Conservation (phyloP, 2,329 filamentous ascomycete genomes). For the Fusarium continuum region DNA sequence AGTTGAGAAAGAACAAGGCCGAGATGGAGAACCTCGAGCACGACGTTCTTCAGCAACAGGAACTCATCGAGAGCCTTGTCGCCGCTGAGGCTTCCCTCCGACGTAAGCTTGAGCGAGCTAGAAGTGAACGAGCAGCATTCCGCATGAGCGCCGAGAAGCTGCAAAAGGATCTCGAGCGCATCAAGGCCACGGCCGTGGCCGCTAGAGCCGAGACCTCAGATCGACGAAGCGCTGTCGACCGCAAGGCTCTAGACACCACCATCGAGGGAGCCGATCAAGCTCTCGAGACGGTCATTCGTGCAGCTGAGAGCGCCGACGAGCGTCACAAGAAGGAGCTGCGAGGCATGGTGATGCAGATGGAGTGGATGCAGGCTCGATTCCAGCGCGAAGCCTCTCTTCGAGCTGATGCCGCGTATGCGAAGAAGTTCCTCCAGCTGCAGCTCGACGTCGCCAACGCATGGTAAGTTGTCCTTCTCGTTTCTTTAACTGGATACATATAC, state of each 20-base stretch:
- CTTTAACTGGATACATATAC: neutral
- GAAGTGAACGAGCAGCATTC: slow-evolving; percentile 70
- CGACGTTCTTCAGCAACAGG: slow-evolving; percentile 74
- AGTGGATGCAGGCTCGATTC: slow-evolving; percentile 86
- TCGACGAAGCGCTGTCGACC: slow-evolving; percentile 25
- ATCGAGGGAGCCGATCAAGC: slow-evolving; percentile 58
- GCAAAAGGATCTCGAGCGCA: slow-evolving; percentile 59
- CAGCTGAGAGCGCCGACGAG: slow-evolving; percentile 70
- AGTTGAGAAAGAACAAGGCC: slow-evolving; percentile 70
- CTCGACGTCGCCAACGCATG: slow-evolving; percentile 88
- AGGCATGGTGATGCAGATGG: slow-evolving; percentile 87
- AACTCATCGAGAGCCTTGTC: slow-evolving; percentile 66
- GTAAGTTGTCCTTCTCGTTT: slow-evolving; percentile 65
- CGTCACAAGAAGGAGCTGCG: slow-evolving; percentile 79
- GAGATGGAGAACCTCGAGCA: slow-evolving; percentile 76
- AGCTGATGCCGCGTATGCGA: slow-evolving; percentile 83
- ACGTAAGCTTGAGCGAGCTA: slow-evolving; percentile 74
- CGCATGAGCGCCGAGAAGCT: slow-evolving; percentile 64
- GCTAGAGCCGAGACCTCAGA: slow-evolving; percentile 29
- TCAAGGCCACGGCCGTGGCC: slow-evolving; percentile 53
- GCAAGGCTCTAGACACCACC: slow-evolving; percentile 42
- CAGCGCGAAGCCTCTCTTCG: slow-evolving; percentile 83
- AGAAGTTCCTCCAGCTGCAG: slow-evolving; percentile 81
- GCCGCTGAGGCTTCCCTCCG: slow-evolving; percentile 68
- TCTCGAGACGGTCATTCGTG: slow-evolving; percentile 67